Base-by-base conservation (phyloP, 1,139 yeast species). In the Yamadazyma membranifaciens region DNA sequence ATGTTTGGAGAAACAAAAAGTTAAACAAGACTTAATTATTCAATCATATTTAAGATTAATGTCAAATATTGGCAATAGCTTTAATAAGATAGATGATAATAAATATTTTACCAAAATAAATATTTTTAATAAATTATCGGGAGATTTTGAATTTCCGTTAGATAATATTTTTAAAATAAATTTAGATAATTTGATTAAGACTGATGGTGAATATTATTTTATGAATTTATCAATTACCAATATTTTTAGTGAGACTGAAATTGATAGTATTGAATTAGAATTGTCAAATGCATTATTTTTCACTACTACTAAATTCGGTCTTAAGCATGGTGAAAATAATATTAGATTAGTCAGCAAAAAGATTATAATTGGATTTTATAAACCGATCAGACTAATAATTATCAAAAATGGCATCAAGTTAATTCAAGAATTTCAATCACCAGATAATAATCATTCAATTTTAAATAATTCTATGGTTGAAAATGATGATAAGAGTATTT, bases 1-100 rank as follows among this genome's bases (percentile, higher is more conserved):
- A 35, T 87, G 96, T 51, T 65, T 89, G 33, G 80, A 78, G 49
- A 66, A 77, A 31, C 57, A 80, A 44, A 34, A 61, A 49, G 4
- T 56, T 45, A 39, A 54, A 49, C 12, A 52, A 54, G 37, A 43
- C 40, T 45, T 53, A 46, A 59, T 60, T 20, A 46, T 67, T n/a
- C 49, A 51, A 10, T 61, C 72, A 1, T 62, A 67, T 38, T 51
- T 73, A 11, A 65, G 64, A 34, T 48, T 72, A 3, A 57, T 72
- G 16, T 55, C 73, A 0, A 62, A 62, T 33, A 51, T 71, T 42
- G 54, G 54, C 10, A 44, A 50, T 4, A 46, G 49, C 28, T 38
- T 42, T 9, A 46, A 41, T 9, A 49, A 49, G 22, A 38, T 52
- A 13, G 70, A 69, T 3, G 60, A 66, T 13, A 68, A 68, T 41